These are phyloP conservation scores for Apiotrichum domesticum DNA, from an alignment of 1,284 basidiomycete species.

Conservation along the genomic window DNA sequence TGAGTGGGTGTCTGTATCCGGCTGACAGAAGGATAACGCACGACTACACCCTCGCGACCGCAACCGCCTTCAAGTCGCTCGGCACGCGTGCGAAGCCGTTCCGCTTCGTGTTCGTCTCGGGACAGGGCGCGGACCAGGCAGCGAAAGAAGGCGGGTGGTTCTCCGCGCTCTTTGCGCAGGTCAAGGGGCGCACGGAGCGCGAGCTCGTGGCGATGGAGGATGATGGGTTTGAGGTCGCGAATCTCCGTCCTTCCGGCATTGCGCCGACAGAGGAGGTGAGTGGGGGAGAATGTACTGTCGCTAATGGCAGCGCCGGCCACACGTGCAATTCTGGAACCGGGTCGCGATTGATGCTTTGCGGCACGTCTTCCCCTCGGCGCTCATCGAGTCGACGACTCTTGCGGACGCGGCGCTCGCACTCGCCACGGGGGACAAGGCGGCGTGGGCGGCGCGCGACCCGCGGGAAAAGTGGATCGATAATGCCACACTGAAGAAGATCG, in stretches of 20 bases:
- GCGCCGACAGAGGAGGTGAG: conserved; percentile 23
- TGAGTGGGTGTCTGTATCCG: conserved; percentile 7
- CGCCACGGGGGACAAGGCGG: background rate
- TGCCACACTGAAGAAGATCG: too few species aligned
- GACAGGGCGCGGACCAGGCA: conserved; percentile 23
- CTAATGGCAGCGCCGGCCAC: conserved; percentile 2
- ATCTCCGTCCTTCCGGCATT: conserved; percentile 26
- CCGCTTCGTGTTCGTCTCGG: conserved; percentile 29
- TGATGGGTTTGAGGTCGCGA: conserved; percentile 17
- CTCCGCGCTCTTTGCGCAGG: conserved; percentile 13
- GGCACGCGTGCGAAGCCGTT: conserved; percentile 21
- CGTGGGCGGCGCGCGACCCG: too few species aligned
- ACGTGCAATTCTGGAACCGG: conserved; percentile 1
- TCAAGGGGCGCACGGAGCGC: conserved; percentile 28
- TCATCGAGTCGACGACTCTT: conserved; percentile 13
- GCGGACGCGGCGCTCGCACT: conserved; percentile 16
- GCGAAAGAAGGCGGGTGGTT: conserved; percentile 4
- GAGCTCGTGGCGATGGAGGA: conserved; percentile 9
- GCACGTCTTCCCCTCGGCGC: conserved; percentile 6
- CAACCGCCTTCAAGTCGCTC: conserved; percentile 18
- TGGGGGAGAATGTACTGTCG: background rate
- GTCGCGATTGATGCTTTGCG: background rate
- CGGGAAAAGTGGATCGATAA: too few species aligned
- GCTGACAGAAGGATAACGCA: conserved; percentile 26
- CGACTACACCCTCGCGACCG: conserved; percentile 23